phyloP scores from a whole-genome alignment of 495 filamentous ascomycete species.

The Podospora tetraspora region DNA sequence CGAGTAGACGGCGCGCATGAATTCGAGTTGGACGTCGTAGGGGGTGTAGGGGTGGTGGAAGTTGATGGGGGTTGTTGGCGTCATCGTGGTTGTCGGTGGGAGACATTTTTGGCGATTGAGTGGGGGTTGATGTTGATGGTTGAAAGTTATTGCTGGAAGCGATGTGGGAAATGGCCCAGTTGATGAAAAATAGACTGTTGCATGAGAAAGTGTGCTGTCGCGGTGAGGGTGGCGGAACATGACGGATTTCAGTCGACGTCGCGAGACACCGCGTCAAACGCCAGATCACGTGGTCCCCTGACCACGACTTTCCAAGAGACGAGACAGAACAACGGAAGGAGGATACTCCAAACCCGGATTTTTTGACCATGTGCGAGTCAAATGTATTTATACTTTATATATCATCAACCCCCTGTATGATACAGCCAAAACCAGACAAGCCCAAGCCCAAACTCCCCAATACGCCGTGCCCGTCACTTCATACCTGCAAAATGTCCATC shows the following conservation, averaged over 20 bases:
- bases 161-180: neutral
- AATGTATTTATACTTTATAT: neutral
- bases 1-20: conserved; percentile 83
- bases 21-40: conserved; percentile 82
- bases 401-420: neutral
- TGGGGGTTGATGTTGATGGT: neutral
- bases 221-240: neutral
- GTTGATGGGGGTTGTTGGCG: conserved; percentile 30
- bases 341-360: no score
- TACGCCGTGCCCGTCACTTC: conserved; percentile 8
- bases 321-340: neutral
- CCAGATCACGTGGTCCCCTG: neutral
- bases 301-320: neutral
- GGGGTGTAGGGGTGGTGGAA: conserved; percentile 93
- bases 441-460: conserved; percentile 9
- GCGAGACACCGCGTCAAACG: neutral
- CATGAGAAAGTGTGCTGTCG: neutral
- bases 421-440: neutral
- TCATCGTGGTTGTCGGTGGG: neutral
- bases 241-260: neutral
- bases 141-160: neutral
- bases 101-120: neutral
- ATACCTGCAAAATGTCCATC: conserved; percentile 42
- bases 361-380: neutral
- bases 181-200: neutral